A percentile compares a stretch with the other conserved stretches of the same genome.
These are phyloP conservation scores for Nakazawaea siamensis DNA, from an alignment of 805 yeast genomes.

Conservation along the genomic window DNA sequence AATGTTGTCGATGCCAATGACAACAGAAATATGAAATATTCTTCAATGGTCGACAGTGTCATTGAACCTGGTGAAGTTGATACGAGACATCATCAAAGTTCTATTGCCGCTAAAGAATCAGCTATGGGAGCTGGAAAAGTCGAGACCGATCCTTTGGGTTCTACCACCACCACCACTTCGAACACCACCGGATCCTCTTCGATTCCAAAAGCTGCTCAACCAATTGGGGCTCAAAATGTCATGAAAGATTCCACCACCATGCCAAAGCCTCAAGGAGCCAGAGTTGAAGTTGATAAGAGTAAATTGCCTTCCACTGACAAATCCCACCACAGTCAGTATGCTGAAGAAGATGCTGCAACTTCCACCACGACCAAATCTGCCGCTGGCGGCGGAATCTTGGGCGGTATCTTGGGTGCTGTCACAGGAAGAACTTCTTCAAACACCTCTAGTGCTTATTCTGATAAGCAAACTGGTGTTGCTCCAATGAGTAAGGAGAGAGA, in stretches of 20 bases:
- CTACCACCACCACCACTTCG: not conserved
- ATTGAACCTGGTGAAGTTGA: slow-evolving; percentile 14
- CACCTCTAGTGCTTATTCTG: not conserved
- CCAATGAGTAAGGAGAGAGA: no score
- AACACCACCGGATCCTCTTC: not conserved
- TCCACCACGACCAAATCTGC: slow-evolving; percentile 10
- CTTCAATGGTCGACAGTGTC: slow-evolving; percentile 22
- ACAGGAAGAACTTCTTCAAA: slow-evolving; percentile 4
- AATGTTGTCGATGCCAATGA: slow-evolving; percentile 11
- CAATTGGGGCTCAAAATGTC: slow-evolving; percentile 3
- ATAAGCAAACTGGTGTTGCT: not conserved
- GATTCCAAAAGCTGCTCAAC: slow-evolving; percentile 2
- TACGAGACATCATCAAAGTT: not conserved
- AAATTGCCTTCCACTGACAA: not conserved
- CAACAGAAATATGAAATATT: slow-evolving; percentile 15
- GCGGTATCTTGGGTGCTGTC: slow-evolving; percentile 9
- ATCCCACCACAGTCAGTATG: not conserved
- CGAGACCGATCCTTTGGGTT: not conserved
- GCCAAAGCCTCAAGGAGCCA: slow-evolving; percentile 1
- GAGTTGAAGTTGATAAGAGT: not conserved
- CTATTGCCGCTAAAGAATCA: not conserved
- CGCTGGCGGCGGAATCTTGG: slow-evolving; percentile 12
- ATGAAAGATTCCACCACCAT: not conserved
- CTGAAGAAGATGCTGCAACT: not conserved
- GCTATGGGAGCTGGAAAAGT: not conserved